Base-by-base conservation (phyloP, 2,329 filamentous ascomycete species). In the Colletotrichum sp. region DNA sequence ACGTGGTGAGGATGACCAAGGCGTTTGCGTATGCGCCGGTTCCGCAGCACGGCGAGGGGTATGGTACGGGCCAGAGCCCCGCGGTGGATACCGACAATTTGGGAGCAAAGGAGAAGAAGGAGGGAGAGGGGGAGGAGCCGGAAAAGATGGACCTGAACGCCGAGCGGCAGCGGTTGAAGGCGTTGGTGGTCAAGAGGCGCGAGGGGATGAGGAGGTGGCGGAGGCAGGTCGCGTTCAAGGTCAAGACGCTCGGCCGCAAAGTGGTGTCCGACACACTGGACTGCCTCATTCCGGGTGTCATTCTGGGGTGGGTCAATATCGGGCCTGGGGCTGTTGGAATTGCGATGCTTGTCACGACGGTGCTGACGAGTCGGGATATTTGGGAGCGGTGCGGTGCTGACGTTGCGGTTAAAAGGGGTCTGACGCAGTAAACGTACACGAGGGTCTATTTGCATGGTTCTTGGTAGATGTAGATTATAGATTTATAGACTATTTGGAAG, bases 221-320 rank as follows among this genome's bases (percentile, higher is more conserved):
- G 38, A 80, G 75, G 58, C 80, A 84, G 64, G 76, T 83, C 13
- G 77, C 78, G 55, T 79, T 73, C 13, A 80, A 84, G 72, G 80
- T 83, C 2, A 78, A 70, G 24, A 81, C 79, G 2, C 80, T 92
- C 3, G 78, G 85, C 32, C 87, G 89, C 16, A 86, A 87, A 65
- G 81, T 93, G 7, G 75, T 91, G 2, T 87, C 91, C 2, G 91
- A 94, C 79, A 78, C 84, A 8, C 87, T 93, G 66, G 94, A 95
- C 81, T 81, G 94, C 62, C 79, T 92, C 5, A 85, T 94, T 36
- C 94, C 94, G 0, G 90, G 90, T 0, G 85, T 85, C 7, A 84
- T 89, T 1, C 83, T 94, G 16, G 92, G 92, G 0, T 94, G 92
- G 92, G 83, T 93, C 30, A 81, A 86, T 0, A 84, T 89, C 2